Base-by-base conservation (phyloP, 225 moss, liverwort and hornwort genomes). In the Physcomitrium patens region DNA sequence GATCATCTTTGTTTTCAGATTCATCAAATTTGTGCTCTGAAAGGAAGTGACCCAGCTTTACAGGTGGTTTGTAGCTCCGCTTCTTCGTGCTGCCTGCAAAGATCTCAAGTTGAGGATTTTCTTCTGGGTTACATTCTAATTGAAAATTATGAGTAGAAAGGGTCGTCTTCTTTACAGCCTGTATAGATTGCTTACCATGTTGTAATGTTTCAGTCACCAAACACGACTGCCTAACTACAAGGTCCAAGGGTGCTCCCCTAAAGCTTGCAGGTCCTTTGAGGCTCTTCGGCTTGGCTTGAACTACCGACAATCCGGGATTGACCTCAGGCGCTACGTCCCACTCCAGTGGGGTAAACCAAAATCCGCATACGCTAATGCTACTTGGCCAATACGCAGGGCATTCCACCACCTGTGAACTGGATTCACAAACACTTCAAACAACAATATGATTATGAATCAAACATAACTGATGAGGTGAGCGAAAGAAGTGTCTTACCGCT, bases 341-440 rank as follows among this genome's bases (percentile, higher is more conserved):
- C 60, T 93, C 89, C 17, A 77, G 20, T 14, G 93, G 90, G 56
- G 97, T 83, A 79, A 86, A 94, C 97, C 94, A 97, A 77, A 94
- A 97, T 57, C 97, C 94, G 81, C 97, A 94, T 28, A 94, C 90
- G 17, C 78, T 83, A 60, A 97, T 71, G 70, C 90, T 94, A 54
- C 64, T 84, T 37, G 97, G 94, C 94, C 94, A 97, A 50, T 97
- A 97, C 0, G 75, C 79, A 63, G 94, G 97, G 61, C 91, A 88
- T 79, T 97, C 97, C 74, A 97, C 94, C 68, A 97, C 94, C 79
- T 85, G 87, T 48, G 68, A 42, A 80, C 97, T 97, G 83, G 79
- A 87, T 27, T 82, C 84, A 68, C 79, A 85, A 46, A 82, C 31
- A 46, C 37, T 12, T 19, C 15, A 52, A 69, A 45, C 23, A 44